A percentile compares a stretch with the other conserved stretches of the same genome.
These are phyloP conservation scores for Fusarium algeriense DNA, from an alignment of 2,329 filamentous ascomycete genomes.

Conservation along the genomic window DNA sequence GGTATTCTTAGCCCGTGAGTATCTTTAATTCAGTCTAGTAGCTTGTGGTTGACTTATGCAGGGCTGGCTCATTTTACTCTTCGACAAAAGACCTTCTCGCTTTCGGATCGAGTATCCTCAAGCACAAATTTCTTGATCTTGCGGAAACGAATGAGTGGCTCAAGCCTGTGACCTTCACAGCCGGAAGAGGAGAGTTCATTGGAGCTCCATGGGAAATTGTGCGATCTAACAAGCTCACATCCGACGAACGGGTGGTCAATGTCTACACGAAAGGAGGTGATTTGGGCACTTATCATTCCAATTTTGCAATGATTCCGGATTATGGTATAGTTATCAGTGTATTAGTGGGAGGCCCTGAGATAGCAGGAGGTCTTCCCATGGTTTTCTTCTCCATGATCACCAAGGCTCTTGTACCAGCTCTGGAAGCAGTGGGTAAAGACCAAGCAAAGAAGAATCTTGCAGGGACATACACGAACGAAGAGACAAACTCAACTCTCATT, in stretches of 20 bases:
- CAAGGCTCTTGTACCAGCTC: background rate
- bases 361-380: background rate
- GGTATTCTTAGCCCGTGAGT: slow-evolving; percentile 19
- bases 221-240: slow-evolving; percentile 16
- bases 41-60: background rate
- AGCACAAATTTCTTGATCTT: background rate
- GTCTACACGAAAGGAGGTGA: slow-evolving; percentile 18
- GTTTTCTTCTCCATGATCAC: slow-evolving; percentile 14
- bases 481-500: background rate
- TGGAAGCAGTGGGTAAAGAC: slow-evolving; percentile 10
- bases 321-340: slow-evolving; percentile 14
- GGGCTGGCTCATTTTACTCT: slow-evolving; percentile 18
- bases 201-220: slow-evolving; percentile 18
- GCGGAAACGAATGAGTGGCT: slow-evolving; percentile 1
- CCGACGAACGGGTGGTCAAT: slow-evolving; percentile 5
- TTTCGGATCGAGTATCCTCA: slow-evolving; percentile 13
- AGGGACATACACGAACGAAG: background rate
- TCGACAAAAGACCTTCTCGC: slow-evolving; percentile 19
- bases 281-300: slow-evolving; percentile 9
- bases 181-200: background rate
- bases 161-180: slow-evolving; percentile 6
- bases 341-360: background rate
- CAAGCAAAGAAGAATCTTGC: background rate
- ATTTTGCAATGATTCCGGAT: slow-evolving; percentile 8
- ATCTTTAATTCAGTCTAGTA: accelerated